Evolutionary conservation across 1,284 basidiomycete genomes (phyloP).

Genomic region (Pisolithus thermaeus): DNA sequence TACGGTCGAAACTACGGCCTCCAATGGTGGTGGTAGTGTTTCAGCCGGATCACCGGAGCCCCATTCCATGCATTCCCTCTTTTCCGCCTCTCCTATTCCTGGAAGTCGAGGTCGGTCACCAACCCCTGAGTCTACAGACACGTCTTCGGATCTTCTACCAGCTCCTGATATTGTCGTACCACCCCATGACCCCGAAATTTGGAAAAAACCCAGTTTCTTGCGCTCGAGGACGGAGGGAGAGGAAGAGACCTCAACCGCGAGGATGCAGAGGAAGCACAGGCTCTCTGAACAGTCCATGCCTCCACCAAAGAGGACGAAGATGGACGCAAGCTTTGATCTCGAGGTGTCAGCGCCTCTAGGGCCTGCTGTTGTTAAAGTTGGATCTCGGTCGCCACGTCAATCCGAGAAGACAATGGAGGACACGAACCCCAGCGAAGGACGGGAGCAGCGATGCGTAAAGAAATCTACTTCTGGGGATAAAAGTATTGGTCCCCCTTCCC

Average conservation of each 20-base stretch:
- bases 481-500: neutral
- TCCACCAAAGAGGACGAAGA: neutral
- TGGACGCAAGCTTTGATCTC: neutral
- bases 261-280: conserved; percentile 18
- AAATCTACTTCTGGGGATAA: neutral
- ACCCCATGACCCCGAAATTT: conserved; percentile 20
- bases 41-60: conserved; percentile 1
- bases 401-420: conserved; percentile 2
- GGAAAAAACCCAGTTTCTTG: conserved; percentile 27
- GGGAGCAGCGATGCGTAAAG: conserved; percentile 15
- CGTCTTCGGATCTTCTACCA: neutral
- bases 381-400: neutral
- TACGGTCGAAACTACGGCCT: neutral
- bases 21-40: neutral
- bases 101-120: neutral
- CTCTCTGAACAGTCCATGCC: neutral
- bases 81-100: conserved; percentile 10
- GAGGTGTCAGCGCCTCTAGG: neutral
- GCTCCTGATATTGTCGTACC: neutral
- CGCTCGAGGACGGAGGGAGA: neutral
- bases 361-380: neutral
- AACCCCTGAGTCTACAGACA: neutral
- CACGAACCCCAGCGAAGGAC: neutral
- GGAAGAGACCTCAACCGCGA: conserved; percentile 1
- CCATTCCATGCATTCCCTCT: conserved; percentile 22